A percentile compares a stretch with the other conserved stretches of the same genome.
These are phyloP conservation scores for Sclerotinia glacialis DNA, from an alignment of 2,329 filamentous ascomycete genomes.

Conservation along the genomic window DNA sequence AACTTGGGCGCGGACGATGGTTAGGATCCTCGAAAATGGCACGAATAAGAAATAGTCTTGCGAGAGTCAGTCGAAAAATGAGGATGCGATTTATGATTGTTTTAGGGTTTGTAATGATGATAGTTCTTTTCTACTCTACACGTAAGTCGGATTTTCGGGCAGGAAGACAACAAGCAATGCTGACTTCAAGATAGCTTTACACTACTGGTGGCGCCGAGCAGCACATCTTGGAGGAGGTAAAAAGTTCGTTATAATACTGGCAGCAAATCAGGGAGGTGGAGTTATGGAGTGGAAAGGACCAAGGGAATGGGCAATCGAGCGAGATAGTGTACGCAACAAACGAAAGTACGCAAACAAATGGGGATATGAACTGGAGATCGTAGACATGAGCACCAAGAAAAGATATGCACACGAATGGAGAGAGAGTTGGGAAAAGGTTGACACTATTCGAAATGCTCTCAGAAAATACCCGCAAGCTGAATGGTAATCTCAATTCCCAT, in stretches of 20 bases:
- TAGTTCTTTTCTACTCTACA: constrained; percentile 67
- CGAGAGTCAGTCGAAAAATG: constrained; percentile 60
- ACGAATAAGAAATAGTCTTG: constrained; percentile 47
- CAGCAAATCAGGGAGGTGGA: constrained; percentile 89
- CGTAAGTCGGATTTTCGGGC: constrained; percentile 56
- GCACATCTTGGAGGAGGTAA: constrained; percentile 75
- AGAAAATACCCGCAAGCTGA: constrained; percentile 93
- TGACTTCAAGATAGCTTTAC: constrained; percentile 36
- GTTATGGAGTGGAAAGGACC: constrained; percentile 99
- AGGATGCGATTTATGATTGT: constrained; percentile 61
- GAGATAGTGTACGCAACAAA: constrained; percentile 95
- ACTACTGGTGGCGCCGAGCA: constrained; percentile 67
- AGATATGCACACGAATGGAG: constrained; percentile 98
- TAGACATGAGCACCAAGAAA: constrained; percentile 99
- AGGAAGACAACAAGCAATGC: background rate
- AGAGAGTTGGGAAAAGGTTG: constrained; percentile 99
- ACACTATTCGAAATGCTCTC: constrained; percentile 83
- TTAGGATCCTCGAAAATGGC: constrained; percentile 47
- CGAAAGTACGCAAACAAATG: constrained; percentile 79
- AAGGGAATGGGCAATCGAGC: constrained; percentile 95
- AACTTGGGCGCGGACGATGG: constrained; percentile 61
- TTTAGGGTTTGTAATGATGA: constrained; percentile 57
- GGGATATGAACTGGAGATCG: constrained; percentile 94
- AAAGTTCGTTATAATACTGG: constrained; percentile 90
- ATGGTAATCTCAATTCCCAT: constrained; percentile 62